Evolutionary conservation across 2,329 filamentous ascomycete genomes (phyloP), one percentile per base, ranked within the genome.

Genomic region (Talaromyces sp.): DNA sequence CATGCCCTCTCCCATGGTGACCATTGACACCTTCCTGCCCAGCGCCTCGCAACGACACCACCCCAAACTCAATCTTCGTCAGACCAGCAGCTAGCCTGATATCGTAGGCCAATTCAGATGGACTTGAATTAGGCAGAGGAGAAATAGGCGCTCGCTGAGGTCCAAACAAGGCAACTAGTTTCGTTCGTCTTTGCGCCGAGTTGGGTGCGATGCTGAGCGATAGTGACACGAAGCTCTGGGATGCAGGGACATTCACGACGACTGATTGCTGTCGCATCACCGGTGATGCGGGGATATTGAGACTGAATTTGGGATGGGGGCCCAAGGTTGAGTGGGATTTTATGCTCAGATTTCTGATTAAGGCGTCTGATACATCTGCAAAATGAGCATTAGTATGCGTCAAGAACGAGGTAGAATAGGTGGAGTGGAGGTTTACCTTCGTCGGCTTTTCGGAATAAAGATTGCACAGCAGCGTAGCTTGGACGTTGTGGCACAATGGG

Each of bases 11-110:
- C 15, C 56, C 56, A 45, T 45, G 19, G 27, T 40, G 22, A 15
- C 56, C 56, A 59, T 59, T 59, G 7, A 45, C 38, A 6, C 36
- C 56, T 43, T 67, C 84, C 86, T 72, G 76, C 72, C 34, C 86
- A 81, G 22, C 83, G 85, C 71, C 86, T 68, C 91, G 83, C 6
- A 89, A 88, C 1, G 90, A 91, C 68, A 93, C 86, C 65, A 94
- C 82, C 71, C 94, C 90, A 7, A 96, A 84, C 71, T 93, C 90
- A 60, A 97, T 85, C 54, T 89, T 85, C 70, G 95, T 96, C 60
- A 92, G 84, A 6, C 92, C 92, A 1, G 86, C 84, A 29, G 86
- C 84, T 31, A 97, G 80, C 61, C 86, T 86, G 7, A 88, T 85
- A 70, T 97, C 93, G 71, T 92, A 97, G 0, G 90, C 80, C n/a